phyloP scores from a whole-genome alignment of 1,139 yeast genomes.

The Geotrichum australiense region DNA sequence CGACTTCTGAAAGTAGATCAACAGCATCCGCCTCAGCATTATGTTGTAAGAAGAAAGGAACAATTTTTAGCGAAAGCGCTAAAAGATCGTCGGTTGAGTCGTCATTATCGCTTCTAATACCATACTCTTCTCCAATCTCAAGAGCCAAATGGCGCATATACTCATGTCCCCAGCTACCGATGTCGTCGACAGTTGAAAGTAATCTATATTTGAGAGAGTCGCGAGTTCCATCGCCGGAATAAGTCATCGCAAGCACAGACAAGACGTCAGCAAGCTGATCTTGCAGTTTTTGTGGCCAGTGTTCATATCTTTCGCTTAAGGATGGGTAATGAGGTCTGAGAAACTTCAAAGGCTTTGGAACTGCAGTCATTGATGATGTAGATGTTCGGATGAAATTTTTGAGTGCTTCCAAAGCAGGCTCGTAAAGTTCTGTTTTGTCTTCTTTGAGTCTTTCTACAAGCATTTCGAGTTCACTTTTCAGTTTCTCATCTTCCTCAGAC shows the following conservation, averaged over 20 bases:
- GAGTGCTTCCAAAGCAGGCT: constrained; percentile 55
- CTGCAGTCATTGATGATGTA: constrained; percentile 98
- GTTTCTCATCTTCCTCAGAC: constrained; percentile 86
- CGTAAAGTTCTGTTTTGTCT: constrained; percentile 46
- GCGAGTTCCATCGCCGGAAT: constrained; percentile 73
- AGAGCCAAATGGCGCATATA: constrained; percentile 92
- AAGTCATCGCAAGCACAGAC: constrained; percentile 94
- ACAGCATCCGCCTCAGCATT: constrained; percentile 99
- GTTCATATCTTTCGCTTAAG: constrained; percentile 56
- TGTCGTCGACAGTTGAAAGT: constrained; percentile 51
- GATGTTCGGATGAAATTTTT: constrained; percentile 81
- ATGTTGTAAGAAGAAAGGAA: constrained; percentile 85
- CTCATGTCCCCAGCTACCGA: constrained; percentile 96
- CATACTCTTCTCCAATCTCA: constrained; percentile 86
- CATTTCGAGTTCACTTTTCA: constrained; percentile 80
- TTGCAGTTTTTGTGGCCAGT: constrained; percentile 49
- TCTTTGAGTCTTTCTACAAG: constrained; percentile 71
- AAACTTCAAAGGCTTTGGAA: constrained; percentile 95
- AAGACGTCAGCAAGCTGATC: constrained; percentile 69
- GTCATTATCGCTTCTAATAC: constrained; percentile 52
- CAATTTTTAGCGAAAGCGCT: constrained; percentile 65
- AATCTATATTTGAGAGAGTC: constrained; percentile 80
- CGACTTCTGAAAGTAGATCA: constrained; percentile 83
- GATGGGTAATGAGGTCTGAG: constrained; percentile 77
- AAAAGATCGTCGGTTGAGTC: constrained; percentile 43